Conservation (phyloP, 177 flowering plant genomes). For the Telopea speciosissima region DNA sequence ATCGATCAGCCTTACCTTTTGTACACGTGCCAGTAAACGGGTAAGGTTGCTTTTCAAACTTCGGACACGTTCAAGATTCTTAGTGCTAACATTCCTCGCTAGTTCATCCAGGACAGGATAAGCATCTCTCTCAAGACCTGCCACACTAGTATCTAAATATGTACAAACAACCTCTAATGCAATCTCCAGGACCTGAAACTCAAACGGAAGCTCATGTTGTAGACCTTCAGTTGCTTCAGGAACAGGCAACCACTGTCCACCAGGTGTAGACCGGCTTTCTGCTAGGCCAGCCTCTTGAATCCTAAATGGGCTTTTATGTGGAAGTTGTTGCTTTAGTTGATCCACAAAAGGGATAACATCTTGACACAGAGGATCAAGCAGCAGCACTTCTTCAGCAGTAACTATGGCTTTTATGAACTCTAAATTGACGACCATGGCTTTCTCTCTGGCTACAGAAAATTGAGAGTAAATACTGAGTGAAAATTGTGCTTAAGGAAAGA, state of each 20-base stretch:
- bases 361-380: slow-evolving; percentile 78
- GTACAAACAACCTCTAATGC: slow-evolving; percentile 90
- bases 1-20: slow-evolving; percentile 54
- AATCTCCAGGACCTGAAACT: slow-evolving; percentile 94
- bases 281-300: slow-evolving; percentile 29
- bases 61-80: slow-evolving; percentile 86
- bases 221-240: slow-evolving; percentile 61
- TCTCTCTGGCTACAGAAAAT: slow-evolving; percentile 63
- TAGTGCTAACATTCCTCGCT: slow-evolving; percentile 84
- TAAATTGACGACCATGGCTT: slow-evolving; percentile 91
- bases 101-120: slow-evolving; percentile 90
- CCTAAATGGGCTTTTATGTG: slow-evolving; percentile 34
- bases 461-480: neutral
- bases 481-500: neutral
- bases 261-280: slow-evolving; percentile 27
- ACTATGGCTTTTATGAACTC: slow-evolving; percentile 92
- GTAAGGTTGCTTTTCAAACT: slow-evolving; percentile 94
- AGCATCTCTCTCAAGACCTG: slow-evolving; percentile 77
- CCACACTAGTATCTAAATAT: slow-evolving; percentile 71
- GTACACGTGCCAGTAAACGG: slow-evolving; percentile 89
- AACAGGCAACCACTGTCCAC: slow-evolving; percentile 48
- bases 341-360: slow-evolving; percentile 93
- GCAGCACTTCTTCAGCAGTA: slow-evolving; percentile 87
- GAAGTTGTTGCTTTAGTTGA: slow-evolving; percentile 72
- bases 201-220: slow-evolving; percentile 88